These are phyloP conservation scores for Mycena haematopus DNA, from an alignment of 768 basidiomycete genomes.

Conservation along the genomic window DNA sequence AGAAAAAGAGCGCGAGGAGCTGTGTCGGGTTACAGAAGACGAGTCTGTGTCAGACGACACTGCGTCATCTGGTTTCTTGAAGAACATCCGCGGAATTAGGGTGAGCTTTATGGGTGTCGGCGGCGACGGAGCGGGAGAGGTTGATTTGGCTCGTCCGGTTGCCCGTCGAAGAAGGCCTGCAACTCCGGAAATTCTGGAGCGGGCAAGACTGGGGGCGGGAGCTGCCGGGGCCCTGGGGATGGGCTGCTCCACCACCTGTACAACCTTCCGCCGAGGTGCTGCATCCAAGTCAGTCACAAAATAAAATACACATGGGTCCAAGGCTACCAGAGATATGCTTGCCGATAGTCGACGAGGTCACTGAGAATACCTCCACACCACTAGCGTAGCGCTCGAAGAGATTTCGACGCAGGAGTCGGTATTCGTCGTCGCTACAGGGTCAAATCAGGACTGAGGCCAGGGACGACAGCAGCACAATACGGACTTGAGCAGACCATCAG, in stretches of 20 bases:
- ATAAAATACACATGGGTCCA: constrained; percentile 13
- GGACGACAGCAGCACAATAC: constrained; percentile 30
- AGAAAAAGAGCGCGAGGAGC: constrained; percentile 21
- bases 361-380: constrained; percentile 36
- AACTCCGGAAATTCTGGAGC: constrained; percentile 37
- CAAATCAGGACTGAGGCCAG: neutral
- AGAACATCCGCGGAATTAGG: constrained; percentile 41
- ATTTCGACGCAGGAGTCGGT: constrained; percentile 71
- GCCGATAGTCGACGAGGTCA: constrained; percentile 35
- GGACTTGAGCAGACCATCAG: constrained; percentile 70
- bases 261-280: constrained; percentile 33
- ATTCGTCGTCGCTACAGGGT: constrained; percentile 73
- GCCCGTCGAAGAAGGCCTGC: constrained; percentile 47
- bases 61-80: constrained; percentile 40
- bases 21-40: constrained; percentile 27
- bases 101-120: constrained; percentile 38
- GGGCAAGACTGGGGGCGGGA: constrained; percentile 28
- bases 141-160: constrained; percentile 37
- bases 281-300: constrained; percentile 13
- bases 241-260: constrained; percentile 20
- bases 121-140: constrained; percentile 24
- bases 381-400: constrained; percentile 66
- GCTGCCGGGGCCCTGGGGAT: constrained; percentile 7
- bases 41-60: constrained; percentile 37
- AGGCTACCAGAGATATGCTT: constrained; percentile 28